These are phyloP conservation scores for Rhodomyrtus tomentosa DNA, from an alignment of 345 rosid species.

Conservation along the genomic window DNA sequence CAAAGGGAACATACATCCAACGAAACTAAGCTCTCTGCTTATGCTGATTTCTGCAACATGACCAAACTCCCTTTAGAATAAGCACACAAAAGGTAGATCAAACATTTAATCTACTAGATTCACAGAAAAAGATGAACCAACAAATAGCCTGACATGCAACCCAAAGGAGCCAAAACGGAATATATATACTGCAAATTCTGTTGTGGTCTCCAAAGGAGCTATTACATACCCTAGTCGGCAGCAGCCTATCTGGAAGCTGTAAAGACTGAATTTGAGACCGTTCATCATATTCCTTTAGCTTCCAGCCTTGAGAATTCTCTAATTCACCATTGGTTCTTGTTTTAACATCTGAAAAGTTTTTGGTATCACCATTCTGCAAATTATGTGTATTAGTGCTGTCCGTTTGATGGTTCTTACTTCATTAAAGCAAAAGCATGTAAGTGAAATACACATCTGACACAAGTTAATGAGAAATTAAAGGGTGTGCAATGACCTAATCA, in stretches of 20 bases:
- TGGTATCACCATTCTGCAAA: conserved; percentile 43
- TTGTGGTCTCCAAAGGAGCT: background rate
- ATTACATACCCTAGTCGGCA: conserved; percentile 32
- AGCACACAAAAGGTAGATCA: background rate
- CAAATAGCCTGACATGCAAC: background rate
- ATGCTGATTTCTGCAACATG: background rate
- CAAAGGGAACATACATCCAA: background rate
- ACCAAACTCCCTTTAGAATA: background rate
- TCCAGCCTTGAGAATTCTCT: conserved; percentile 64
- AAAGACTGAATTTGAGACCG: conserved; percentile 46
- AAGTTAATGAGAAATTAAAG: background rate
- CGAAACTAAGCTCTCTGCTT: background rate
- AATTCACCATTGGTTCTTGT: conserved; percentile 42
- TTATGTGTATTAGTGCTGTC: background rate
- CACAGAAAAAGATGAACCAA: background rate
- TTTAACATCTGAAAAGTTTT: conserved; percentile 39
- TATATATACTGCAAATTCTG: background rate
- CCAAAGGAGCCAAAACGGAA: background rate
- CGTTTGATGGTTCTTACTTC: background rate
- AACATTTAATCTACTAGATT: background rate
- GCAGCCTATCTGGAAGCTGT: conserved; percentile 46
- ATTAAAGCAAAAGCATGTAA: background rate
- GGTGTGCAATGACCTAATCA: background rate
- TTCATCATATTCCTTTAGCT: conserved; percentile 47
- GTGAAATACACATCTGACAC: background rate